Evolutionary conservation across 1,139 yeast genomes (phyloP), one percentile per base, ranked within the genome.

Genomic region (Blastobotrys capitulatus): DNA sequence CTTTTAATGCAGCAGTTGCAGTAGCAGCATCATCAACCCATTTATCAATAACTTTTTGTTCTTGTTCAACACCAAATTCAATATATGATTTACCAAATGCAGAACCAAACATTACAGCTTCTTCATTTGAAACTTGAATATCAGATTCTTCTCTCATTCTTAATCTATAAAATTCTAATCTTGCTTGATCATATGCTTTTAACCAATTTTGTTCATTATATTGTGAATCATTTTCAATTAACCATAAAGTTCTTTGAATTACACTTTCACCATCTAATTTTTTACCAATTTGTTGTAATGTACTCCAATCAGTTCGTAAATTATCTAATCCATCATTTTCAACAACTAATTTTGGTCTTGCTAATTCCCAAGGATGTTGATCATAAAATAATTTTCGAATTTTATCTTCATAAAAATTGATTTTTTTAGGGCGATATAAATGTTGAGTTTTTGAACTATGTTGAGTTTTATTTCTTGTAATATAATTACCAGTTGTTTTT

Each of bases 331-430:
- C 87, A 19, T 74, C 71, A 60, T 81, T 85, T 68, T 94, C 99
- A 44, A 89, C 77, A 57, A 92, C 70, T 31, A 81, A 76, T 64
- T 87, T 87, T n/a, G 98, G 97, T 58, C 96, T 79, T 2, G 98
- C 86, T 52, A 90, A 74, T 69, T 92, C 99, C 98, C 98, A 92
- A 12, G 99, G 98, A 67, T 92, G 99, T 65, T 90, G 96, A 53
- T 80, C 82, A 68, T 83, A 92, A 63, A 92, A 92, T 29, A 86
- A 73, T 47, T 78, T 75, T 71, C 98, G 80, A 59, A 92, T 71
- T 60, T 82, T 79, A 68, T 92, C 98, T 68, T 92, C 97, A 47
- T 85, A 72, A 62, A 80, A 89, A 52, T 69, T 70, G 60, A 92
- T 74, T 57, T 80, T 79, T 44, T 84, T 83, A 6, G 88, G 77